phyloP scores from a whole-genome alignment of 768 basidiomycete genomes.

The Porpolomopsis calyptriformis region DNA sequence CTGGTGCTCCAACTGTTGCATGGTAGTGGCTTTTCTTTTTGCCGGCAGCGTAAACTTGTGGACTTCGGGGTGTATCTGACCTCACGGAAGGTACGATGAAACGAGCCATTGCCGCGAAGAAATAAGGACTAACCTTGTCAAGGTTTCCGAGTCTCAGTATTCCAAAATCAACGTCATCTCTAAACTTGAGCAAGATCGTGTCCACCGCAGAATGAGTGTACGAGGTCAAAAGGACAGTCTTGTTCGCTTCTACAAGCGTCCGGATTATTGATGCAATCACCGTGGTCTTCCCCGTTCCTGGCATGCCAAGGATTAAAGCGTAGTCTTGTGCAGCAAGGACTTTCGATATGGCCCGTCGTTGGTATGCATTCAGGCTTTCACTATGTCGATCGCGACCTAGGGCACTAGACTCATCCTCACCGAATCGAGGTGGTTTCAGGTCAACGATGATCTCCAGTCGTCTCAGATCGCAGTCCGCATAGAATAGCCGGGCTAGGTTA shows the following conservation, averaged over 20 bases:
- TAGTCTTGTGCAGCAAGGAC: conserved; percentile 80
- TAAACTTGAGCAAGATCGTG: conserved; percentile 82
- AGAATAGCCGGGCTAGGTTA: conserved; percentile 85
- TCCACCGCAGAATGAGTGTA: conserved; percentile 99
- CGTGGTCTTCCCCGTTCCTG: conserved; percentile 96
- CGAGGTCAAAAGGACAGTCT: conserved; percentile 80
- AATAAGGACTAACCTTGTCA: conserved; percentile 59
- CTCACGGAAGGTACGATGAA: neutral
- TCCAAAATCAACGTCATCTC: conserved; percentile 48
- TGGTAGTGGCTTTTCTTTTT: conserved; percentile 43
- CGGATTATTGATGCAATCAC: conserved; percentile 84
- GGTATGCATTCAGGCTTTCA: conserved; percentile 54
- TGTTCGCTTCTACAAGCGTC: conserved; percentile 66
- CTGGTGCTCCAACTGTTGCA: conserved; percentile 77
- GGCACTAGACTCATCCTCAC: conserved; percentile 12
- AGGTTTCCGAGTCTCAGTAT: conserved; percentile 82
- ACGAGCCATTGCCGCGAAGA: neutral
- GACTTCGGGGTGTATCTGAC: conserved; percentile 75
- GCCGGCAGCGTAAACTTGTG: conserved; percentile 59
- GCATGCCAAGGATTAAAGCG: conserved; percentile 91
- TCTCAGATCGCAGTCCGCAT: conserved; percentile 58
- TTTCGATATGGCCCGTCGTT: conserved; percentile 59
- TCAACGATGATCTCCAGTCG: conserved; percentile 76
- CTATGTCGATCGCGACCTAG: conserved; percentile 21
- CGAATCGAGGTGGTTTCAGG: conserved; percentile 58